phyloP scores from a whole-genome alignment of 305 asterid genomes.

The Solanum hybrid region DNA sequence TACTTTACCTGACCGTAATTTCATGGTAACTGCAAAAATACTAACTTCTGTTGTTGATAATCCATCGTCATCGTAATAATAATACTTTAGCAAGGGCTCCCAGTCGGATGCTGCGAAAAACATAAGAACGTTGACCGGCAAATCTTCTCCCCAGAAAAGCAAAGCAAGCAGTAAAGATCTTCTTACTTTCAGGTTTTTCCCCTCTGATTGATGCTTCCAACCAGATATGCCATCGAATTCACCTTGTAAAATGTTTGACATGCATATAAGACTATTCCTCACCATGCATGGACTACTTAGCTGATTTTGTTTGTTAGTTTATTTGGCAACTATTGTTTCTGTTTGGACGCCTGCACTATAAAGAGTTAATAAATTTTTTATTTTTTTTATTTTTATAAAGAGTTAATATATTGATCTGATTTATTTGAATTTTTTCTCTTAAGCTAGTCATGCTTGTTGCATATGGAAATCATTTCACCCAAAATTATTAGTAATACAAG shows the following conservation, averaged over 20 bases:
- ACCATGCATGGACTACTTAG: neutral
- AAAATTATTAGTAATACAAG: neutral
- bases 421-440: neutral
- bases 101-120: conserved; percentile 14
- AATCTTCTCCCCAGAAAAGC: conserved; percentile 23
- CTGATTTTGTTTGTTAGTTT: neutral
- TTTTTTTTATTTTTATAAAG: neutral
- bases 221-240: neutral
- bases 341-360: neutral
- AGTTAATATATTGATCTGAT: neutral
- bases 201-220: conserved; percentile 11
- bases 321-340: neutral
- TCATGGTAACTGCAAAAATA: neutral
- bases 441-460: neutral
- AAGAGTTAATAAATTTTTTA: too few species aligned
- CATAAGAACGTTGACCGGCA: conserved; percentile 15
- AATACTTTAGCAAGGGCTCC: conserved; percentile 21
- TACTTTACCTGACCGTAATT: neutral
- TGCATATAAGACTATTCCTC: neutral
- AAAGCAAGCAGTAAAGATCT: conserved; percentile 22
- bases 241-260: neutral
- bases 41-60: neutral
- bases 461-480: neutral
- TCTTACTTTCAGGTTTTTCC: conserved; percentile 33
- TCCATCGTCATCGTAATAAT: conserved; percentile 7